A percentile compares a stretch with the other conserved stretches of the same genome.
phyloP scores from a whole-genome alignment of 1,284 basidiomycete genomes.

The Leccinum fallax region DNA sequence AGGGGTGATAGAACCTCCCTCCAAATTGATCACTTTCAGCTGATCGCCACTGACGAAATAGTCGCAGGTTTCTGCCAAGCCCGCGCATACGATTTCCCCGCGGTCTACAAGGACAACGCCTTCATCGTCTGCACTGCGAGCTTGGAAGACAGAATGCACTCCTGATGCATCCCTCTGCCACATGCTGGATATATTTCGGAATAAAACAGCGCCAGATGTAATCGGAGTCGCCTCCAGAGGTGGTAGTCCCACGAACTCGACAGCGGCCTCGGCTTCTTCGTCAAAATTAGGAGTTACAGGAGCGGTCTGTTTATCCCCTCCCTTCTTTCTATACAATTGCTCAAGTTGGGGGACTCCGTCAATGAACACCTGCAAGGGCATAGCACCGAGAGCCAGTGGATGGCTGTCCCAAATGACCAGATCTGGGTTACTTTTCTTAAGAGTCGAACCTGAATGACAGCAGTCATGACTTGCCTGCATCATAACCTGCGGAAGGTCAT shows the following conservation, averaged over 20 bases:
- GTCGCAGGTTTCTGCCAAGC: constrained; percentile 23
- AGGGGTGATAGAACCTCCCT: constrained; percentile 49
- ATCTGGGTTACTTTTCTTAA: constrained; percentile 46
- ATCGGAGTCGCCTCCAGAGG: constrained; percentile 47
- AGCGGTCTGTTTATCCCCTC: constrained; percentile 46
- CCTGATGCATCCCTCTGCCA: constrained; percentile 25
- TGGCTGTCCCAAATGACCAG: constrained; percentile 91
- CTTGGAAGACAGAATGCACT: constrained; percentile 23
- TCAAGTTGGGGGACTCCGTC: constrained; percentile 66
- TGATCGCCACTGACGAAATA: constrained; percentile 10
- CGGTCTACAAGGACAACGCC: constrained; percentile 35
- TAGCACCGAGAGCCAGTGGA: constrained; percentile 74
- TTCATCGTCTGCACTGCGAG: constrained; percentile 10
- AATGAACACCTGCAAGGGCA: constrained; percentile 70
- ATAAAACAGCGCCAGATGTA: constrained; percentile 35
- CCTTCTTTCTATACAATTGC: constrained; percentile 47
- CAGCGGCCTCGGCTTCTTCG: constrained; percentile 53
- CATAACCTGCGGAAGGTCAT: constrained; percentile 31
- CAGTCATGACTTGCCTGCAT: constrained; percentile 29
- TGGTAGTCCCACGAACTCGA: constrained; percentile 66
- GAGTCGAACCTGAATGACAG: not conserved
- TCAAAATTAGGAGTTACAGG: constrained; percentile 67
- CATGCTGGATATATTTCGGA: constrained; percentile 45
- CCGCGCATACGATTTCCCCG: constrained; percentile 37
- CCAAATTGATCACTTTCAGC: constrained; percentile 37